phyloP scores from a whole-genome alignment of 805 yeast genomes.

The Wickerhamiella alocasiicola region DNA sequence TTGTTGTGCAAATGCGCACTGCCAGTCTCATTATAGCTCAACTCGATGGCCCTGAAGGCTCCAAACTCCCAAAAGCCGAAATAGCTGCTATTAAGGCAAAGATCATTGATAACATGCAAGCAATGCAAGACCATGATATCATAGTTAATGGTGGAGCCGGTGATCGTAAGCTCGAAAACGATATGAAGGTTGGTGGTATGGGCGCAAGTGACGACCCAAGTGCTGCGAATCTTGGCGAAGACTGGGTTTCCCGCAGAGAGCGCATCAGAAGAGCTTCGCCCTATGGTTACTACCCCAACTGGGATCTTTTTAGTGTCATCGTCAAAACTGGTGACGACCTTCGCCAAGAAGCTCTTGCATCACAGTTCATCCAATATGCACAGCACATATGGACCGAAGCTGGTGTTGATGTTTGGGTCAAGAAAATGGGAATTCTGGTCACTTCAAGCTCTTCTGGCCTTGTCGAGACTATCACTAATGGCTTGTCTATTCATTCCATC shows the following conservation, averaged over 20 bases:
- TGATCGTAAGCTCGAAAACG: conserved; percentile 83
- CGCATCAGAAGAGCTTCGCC: conserved; percentile 68
- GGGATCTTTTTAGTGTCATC: conserved; percentile 93
- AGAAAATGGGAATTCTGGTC: conserved; percentile 79
- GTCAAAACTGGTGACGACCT: conserved; percentile 94
- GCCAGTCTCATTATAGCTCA: conserved; percentile 93
- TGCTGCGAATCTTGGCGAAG: conserved; percentile 70
- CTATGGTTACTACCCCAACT: conserved; percentile 75
- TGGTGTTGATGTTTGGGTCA: conserved; percentile 74
- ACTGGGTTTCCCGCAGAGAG: conserved; percentile 73
- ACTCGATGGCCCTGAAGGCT: conserved; percentile 44
- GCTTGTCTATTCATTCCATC: conserved; percentile 84
- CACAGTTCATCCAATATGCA: conserved; percentile 81
- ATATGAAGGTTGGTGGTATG: conserved; percentile 72
- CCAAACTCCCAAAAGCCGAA: conserved; percentile 40
- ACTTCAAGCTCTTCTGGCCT: conserved; percentile 86
- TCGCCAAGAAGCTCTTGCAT: conserved; percentile 96
- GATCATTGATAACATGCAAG: conserved; percentile 62
- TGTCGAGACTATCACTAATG: conserved; percentile 93
- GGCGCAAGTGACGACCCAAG: conserved; percentile 32
- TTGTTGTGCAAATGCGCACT: conserved; percentile 89
- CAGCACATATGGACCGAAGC: conserved; percentile 70
- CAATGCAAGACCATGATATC: conserved; percentile 49
- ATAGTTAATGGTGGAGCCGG: conserved; percentile 62
- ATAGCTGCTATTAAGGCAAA: conserved; percentile 53